phyloP scores from a whole-genome alignment of 345 rosid species.

The Lenwebbia sp. region DNA sequence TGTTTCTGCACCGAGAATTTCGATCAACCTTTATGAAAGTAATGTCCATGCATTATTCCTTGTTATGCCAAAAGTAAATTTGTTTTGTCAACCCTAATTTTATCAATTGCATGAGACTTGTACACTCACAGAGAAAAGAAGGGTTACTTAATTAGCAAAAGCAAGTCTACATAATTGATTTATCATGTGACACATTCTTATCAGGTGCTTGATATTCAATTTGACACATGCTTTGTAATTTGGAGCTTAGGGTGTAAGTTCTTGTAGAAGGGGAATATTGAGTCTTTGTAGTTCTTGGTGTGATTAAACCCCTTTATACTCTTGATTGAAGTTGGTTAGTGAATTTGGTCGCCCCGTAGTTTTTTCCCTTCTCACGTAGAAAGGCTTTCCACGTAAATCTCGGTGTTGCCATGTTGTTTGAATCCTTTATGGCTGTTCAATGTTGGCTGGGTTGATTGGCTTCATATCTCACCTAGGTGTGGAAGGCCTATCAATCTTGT shows the following conservation, averaged over 20 bases:
- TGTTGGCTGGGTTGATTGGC: too few species aligned
- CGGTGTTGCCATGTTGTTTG: neutral
- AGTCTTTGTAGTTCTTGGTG: too few species aligned
- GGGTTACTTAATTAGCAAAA: neutral
- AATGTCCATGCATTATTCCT: neutral
- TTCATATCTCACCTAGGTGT: too few species aligned
- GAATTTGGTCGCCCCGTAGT: neutral
- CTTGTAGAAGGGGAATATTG: neutral
- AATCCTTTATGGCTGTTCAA: too few species aligned
- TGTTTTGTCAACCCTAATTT: neutral
- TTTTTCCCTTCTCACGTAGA: neutral
- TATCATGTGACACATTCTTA: neutral
- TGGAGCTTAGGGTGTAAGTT: too few species aligned
- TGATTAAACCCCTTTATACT: too few species aligned
- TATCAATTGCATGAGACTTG: neutral
- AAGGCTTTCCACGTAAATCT: neutral
- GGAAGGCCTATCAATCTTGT: neutral
- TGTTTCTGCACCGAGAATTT: neutral
- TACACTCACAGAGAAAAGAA: neutral
- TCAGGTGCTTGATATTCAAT: neutral
- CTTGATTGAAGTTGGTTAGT: too few species aligned
- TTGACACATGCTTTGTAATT: neutral
- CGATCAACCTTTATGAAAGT: neutral
- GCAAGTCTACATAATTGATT: neutral
- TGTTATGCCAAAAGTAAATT: neutral